Evolutionary conservation across 139 green algal species (phyloP).

Genomic region (Zygnema cylindricum): DNA sequence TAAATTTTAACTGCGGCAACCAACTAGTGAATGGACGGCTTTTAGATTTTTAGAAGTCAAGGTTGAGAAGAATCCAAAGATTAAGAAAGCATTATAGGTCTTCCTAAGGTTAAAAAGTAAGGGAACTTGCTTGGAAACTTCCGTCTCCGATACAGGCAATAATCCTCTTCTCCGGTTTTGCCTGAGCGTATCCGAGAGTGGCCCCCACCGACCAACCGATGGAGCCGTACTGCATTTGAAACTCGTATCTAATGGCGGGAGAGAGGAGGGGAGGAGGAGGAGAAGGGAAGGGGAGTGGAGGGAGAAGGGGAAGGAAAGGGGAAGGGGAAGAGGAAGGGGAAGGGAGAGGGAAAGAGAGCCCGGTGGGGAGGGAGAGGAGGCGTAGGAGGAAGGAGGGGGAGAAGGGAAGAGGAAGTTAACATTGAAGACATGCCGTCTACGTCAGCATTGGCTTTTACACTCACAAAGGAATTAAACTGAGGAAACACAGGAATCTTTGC

Average conservation of each 20-base stretch:
- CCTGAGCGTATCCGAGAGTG: conserved; percentile 69
- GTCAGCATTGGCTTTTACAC: too few relatives aligned
- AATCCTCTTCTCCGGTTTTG: conserved; percentile 67
- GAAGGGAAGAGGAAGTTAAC: too few relatives aligned
- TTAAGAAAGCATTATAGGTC: not conserved
- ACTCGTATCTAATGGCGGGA: conserved; percentile 70
- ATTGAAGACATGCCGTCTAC: too few relatives aligned
- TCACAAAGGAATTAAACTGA: conserved; percentile 38
- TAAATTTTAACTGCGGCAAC: too few relatives aligned
- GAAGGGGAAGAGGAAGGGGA: too few relatives aligned
- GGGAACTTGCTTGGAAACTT: conserved; percentile 73
- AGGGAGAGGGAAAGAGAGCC: conserved; percentile 21
- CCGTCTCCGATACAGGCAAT: conserved; percentile 82
- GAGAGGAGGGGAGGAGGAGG: not conserved
- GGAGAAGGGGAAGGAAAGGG: too few relatives aligned
- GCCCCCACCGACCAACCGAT: conserved; percentile 86
- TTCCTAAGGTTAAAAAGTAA: conserved; percentile 6
- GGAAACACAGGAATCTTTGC: conserved; percentile 23
- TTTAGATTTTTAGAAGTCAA: too few relatives aligned
- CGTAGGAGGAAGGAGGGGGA: conserved; percentile 17
- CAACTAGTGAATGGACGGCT: too few relatives aligned
- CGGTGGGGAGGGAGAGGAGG: too few relatives aligned
- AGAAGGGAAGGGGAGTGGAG: too few relatives aligned
- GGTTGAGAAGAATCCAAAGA: not conserved
- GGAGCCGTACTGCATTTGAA: conserved; percentile 77